Base-by-base conservation (phyloP, 495 filamentous ascomycete genomes). In the Parathielavia hyrcaniae region DNA sequence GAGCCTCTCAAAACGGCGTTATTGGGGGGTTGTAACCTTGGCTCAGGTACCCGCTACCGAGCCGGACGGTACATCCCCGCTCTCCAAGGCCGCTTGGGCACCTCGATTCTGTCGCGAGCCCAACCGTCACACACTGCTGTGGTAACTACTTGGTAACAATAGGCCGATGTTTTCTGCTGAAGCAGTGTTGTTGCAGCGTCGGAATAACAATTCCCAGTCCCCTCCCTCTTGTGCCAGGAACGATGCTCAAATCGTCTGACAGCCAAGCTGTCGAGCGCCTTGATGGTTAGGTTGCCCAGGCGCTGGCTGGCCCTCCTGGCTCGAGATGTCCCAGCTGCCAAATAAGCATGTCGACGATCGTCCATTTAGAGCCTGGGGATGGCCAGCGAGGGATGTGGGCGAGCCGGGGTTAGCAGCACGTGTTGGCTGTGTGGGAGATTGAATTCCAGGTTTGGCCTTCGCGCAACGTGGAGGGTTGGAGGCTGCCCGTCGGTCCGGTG, bases 21-120 rank as follows among this genome's bases (percentile, higher is more conserved):
- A 17, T 34, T 50, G 19, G 14, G 22, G 20, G 26, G 6, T 30
- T 30, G 46, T 3, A 32, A 16, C 19, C 22, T 30, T 55, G 38
- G 61, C 60, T 20, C 46, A 62, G 19, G 61, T 59, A 59, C 61
- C 61, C 51, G 52, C 56, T 53, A 63, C 51, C 40, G 36, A 35
- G 22, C 11, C 9, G 9, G n/a, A 23, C 16, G 19, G 61, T 59
- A 59, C 46, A 51, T 47, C n/a, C 9, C 32, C 17, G 26, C 22
- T 7, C 32, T 11, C 14, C 35, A 16, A 9, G 0, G 12, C n/a
- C n/a, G 39, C 23, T 17, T 34, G 34, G 19, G 12, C 19, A 11
- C 0, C 16, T 35, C 26, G 9, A 3, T 35, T 26, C 4, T 13
- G 23, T 22, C 14, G 36, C 14, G 23, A 41, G 50, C 38, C 50